phyloP scores from a whole-genome alignment of 2,329 filamentous ascomycete species.

The Aureobasidium sp. region DNA sequence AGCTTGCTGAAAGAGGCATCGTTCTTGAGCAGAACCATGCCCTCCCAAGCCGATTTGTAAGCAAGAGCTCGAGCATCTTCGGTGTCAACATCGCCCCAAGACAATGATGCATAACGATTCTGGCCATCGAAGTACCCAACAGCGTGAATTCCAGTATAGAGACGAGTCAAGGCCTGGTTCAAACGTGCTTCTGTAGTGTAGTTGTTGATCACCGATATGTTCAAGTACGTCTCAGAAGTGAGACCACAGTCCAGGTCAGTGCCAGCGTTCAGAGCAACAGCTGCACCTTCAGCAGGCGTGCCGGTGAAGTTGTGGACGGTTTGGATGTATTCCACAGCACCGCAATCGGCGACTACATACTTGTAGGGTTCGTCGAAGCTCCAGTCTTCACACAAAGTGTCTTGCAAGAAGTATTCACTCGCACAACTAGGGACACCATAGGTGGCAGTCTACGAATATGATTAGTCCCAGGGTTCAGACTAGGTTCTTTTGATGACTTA shows the following conservation, averaged over 20 bases:
- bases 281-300: conserved; percentile 39
- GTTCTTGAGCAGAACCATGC: conserved; percentile 46
- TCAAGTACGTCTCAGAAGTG: conserved; percentile 38
- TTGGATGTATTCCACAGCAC: conserved; percentile 52
- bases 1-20: conserved; percentile 36
- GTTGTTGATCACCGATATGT: conserved; percentile 30
- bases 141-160: conserved; percentile 47
- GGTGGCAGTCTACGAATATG: conserved; percentile 41
- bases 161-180: conserved; percentile 44
- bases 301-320: conserved; percentile 37
- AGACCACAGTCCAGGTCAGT: conserved; percentile 47
- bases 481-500: not conserved
- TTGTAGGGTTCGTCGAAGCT: conserved; percentile 53
- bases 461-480: no score
- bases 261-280: conserved; percentile 42
- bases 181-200: conserved; percentile 39
- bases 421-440: conserved; percentile 60
- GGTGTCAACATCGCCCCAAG: conserved; percentile 49
- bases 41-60: conserved; percentile 42
- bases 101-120: conserved; percentile 43
- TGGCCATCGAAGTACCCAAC: conserved; percentile 51
- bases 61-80: conserved; percentile 48
- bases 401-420: conserved; percentile 53
- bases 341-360: conserved; percentile 58
- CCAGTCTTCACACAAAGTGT: conserved; percentile 58